Base-by-base conservation (phyloP, 2,329 filamentous ascomycete species). In the Chrysoporthe deuterocubensis region DNA sequence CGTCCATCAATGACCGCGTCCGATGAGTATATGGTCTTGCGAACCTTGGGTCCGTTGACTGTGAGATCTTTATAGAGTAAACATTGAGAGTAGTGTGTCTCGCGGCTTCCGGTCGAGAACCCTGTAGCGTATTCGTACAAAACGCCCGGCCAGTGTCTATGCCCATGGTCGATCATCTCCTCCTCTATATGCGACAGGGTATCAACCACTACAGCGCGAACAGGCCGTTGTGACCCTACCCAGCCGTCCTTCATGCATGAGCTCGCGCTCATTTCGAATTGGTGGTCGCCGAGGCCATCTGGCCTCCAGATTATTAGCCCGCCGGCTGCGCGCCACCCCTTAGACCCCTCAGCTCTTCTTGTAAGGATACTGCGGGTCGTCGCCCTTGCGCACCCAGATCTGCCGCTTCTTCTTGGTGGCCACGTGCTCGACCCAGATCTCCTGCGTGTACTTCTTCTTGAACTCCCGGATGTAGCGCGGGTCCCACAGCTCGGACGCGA, bases 401-500 rank as follows among this genome's bases (percentile, higher is more conserved):
- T 94, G 93, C 77, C 90, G 90, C 86, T 90, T 92, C 87, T 93
- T 96, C 86, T 97, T 97, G 68, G 87, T 97, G 18, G 85, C 82
- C 56, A 87, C 82, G 81, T 99, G 94, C 84, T 98, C 96, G 56
- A 95, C 95, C 88, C 95, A 97, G 44, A 90, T 84, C 83, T 97
- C 92, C 74, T 90, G 89, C 66, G 90, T 90, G 76, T 92, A 82
- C 73, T 89, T 82, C 74, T 88, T 89, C 84, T 92, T 92, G 82
- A 93, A 99, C 73, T 87, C 87, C 74, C 92, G 88, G 72, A 98
- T 93, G 81, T 92, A 99, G 66, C 92, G 84, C 46, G 96, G 96
- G 81, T 99, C 96, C 96, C 96, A 99, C 26, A 99, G 86, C 81
- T 99, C 96, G 71, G 91, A 94, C 1, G 93, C 96, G 72, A 99